Percentiles rank a stretch among this genome's conserved stretches.
These are phyloP conservation scores for Aspergillus pseudonomiae DNA, from an alignment of 2,329 filamentous ascomycete genomes.

Conservation along the genomic window DNA sequence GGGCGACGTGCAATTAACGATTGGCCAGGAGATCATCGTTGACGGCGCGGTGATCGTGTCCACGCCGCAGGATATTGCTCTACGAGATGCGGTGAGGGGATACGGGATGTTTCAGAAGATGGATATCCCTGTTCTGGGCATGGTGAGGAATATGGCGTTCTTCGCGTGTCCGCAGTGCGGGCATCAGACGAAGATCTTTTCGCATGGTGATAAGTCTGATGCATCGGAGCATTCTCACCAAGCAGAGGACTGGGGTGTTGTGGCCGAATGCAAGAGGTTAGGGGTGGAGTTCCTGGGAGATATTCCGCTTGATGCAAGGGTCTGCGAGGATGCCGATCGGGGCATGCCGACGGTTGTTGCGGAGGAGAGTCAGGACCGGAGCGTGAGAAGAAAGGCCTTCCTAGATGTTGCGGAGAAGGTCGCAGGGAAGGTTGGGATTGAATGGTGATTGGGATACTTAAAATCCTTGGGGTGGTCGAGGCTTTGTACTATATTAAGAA, in stretches of 20 bases:
- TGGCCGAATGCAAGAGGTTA: constrained; percentile 69
- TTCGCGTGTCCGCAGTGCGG: constrained; percentile 80
- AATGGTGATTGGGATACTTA: constrained; percentile 33
- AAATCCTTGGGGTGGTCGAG: neutral
- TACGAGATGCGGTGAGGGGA: constrained; percentile 89
- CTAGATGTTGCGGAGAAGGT: constrained; percentile 66
- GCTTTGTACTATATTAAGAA: constrained; percentile 8
- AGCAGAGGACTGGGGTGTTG: constrained; percentile 61
- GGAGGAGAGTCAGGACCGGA: constrained; percentile 66
- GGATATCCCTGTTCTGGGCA: constrained; percentile 73
- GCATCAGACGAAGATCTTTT: constrained; percentile 75
- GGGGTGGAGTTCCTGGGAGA: constrained; percentile 82
- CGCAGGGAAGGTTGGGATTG: constrained; percentile 46
- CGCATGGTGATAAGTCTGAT: constrained; percentile 38
- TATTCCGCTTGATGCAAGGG: constrained; percentile 81
- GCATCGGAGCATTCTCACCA: constrained; percentile 19
- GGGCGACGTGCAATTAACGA: constrained; percentile 94
- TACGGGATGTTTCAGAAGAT: constrained; percentile 92
- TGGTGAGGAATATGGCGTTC: constrained; percentile 90
- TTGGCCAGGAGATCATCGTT: constrained; percentile 89
- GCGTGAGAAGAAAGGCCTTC: constrained; percentile 73
- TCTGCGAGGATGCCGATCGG: constrained; percentile 83
- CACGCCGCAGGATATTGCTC: constrained; percentile 88
- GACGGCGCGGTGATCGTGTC: constrained; percentile 85
- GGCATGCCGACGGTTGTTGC: constrained; percentile 90